Conservation (phyloP, 805 yeast genomes). For the Ogataea pilisensis region DNA sequence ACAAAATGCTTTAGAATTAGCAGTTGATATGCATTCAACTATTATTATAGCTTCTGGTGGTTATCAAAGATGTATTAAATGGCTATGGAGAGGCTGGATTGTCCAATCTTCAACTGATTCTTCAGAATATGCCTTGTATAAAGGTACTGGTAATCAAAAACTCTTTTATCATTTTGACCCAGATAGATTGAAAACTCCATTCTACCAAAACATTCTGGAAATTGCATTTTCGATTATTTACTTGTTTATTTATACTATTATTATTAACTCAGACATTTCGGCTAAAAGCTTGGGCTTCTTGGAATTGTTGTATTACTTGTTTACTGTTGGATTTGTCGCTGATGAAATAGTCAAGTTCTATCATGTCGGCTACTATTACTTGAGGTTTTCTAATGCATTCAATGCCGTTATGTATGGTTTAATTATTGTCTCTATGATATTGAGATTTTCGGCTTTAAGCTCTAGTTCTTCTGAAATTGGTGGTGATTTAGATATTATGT, state of each 20-base stretch:
- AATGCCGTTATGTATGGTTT: constrained; percentile 66
- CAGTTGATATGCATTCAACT: constrained; percentile 81
- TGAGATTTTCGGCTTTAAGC: constrained; percentile 47
- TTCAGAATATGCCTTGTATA: constrained; percentile 60
- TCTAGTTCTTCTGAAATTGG: constrained; percentile 23
- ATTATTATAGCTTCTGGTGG: constrained; percentile 75
- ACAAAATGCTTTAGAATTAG: constrained; percentile 74
- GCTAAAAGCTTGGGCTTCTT: constrained; percentile 34
- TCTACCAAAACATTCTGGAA: constrained; percentile 73
- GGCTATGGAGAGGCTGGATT: constrained; percentile 95
- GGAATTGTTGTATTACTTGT: constrained; percentile 58
- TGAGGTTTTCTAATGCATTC: constrained; percentile 77
- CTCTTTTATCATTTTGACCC: constrained; percentile 70
- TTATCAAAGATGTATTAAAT: constrained; percentile 78
- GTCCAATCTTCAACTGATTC: constrained; percentile 71
- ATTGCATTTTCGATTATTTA: constrained; percentile 63
- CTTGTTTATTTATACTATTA: constrained; percentile 54
- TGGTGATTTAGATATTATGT: constrained; percentile 24
- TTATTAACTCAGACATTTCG: constrained; percentile 55
- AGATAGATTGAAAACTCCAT: constrained; percentile 78
- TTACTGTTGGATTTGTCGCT: constrained; percentile 60
- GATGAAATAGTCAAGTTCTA: constrained; percentile 72
- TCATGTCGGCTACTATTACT: constrained; percentile 68
- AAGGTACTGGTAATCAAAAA: constrained; percentile 50
- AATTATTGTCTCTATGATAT: constrained; percentile 46